Base-by-base conservation (phyloP, 2,329 filamentous ascomycete species). In the Bipolaris gigantea region DNA sequence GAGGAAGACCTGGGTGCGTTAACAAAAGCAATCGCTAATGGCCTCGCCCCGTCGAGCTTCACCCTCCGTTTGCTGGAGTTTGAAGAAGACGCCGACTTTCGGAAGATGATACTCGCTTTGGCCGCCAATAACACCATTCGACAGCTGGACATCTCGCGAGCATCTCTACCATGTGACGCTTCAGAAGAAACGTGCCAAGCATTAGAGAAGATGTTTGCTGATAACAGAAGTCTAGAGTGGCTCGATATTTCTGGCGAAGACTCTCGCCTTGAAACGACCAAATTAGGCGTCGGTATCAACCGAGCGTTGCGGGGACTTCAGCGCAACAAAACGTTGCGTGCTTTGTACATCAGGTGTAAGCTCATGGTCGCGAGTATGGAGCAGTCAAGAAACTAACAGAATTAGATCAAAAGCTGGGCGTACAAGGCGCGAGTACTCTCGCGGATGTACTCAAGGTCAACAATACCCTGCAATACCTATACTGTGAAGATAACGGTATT, bases 401-500 rank as follows among this genome's bases (percentile, higher is more conserved):
- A 30, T 3, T 13, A 75, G 73, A 87, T 67, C 87, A 90, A 73
- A 86, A 84, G 59, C 79, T 90, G 6, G 87, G 87, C 4, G 71
- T 89, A 19, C 85, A 87, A 71, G 87, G 87, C 30, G 87, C 87
- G 4, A 88, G 83, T 64, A 88, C 86, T 0, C 76, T 90, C 33
- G 84, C 87, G 2, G 86, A 87, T 16, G 86, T 90, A 15, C 75
- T 90, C 33, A 84, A 87, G 63, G 79, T 79, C 56, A 90, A 90
- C 63, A 77, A 73, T 2, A 83, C 81, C 1, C 74, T 90, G 5
- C 79, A 81, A 23, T 84, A 89, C 66, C 78, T 90, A 5, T 80
- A 89, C 62, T 90, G 87, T 70, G 86, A 88, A 57, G 85, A 88
- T 69, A 90, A 90, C 65, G 84, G 85, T 50, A 88, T 89, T 50